Evolutionary conservation across 2,329 filamentous ascomycete species (phyloP), one percentile per base, ranked within the genome.

Genomic region (Endoconidiophora polonica): DNA sequence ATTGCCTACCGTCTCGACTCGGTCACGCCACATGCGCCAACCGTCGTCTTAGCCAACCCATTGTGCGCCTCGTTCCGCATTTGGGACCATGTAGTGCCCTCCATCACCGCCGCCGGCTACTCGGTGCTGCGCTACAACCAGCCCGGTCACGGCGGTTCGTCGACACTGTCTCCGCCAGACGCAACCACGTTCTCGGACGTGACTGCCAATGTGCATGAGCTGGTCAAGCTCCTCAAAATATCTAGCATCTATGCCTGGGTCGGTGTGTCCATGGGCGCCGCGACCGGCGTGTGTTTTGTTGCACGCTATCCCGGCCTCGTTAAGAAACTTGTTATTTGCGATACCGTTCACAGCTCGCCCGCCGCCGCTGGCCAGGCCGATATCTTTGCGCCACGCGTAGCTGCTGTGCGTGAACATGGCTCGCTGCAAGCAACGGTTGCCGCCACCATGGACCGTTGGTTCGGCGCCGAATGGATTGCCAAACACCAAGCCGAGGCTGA

Each of bases 191-290:
- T 69, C 54, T 59, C 61, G 23, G 60, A 60, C 12, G 61, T 69
- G 49, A 62, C 63, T 3, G 60, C 62, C 23, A 65, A 68, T 45
- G 63, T 67, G 0, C 49, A 56, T 39, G 52, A 57, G n/a, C 60
- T 69, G 3, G 56, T 69, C 1, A 43, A 54, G 1, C 53, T 60
- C 14, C 58, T 67, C 3, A 54, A 55, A 5, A 59, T 68, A 29
- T 43, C 53, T 4, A 59, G 55, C 18, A 51, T 67, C 4, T 58
- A 65, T 49, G 61, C 63, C 2, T 70, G 66, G 67, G 58, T 70
- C 5, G 67, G 67, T 2, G 65, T 69, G 1, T 69, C 66, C 9
- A 68, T 70, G 65, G 68, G 68, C 20, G 68, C 64, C 5, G 60
- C 65, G 0, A 63, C 60, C 1, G 64, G 64, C 18, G 56, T 69